Percentiles rank a stretch among this genome's conserved stretches.
phyloP scores from a whole-genome alignment of 345 rosid species.

The Hibiscus trionum region DNA sequence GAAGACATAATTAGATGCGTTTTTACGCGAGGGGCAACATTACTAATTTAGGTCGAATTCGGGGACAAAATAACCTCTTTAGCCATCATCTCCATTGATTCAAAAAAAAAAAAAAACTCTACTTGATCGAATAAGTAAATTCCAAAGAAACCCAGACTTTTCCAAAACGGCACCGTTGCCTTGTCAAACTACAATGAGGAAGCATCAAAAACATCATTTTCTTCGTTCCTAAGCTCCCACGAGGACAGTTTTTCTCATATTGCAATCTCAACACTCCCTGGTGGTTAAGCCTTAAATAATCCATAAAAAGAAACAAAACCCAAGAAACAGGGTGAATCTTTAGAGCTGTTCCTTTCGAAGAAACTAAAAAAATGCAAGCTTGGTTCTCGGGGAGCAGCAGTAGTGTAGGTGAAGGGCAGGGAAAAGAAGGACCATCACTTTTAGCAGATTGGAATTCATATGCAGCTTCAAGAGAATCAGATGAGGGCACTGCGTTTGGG shows the following conservation, averaged over 20 bases:
- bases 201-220: neutral
- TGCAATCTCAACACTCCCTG: neutral
- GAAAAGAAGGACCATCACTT: slow-evolving; percentile 39
- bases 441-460: slow-evolving; percentile 82
- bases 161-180: neutral
- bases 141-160: neutral
- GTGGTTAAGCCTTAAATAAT: neutral
- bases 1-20: too few species aligned
- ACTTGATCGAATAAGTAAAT: too few species aligned
- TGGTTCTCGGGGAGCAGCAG: slow-evolving; percentile 50
- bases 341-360: neutral
- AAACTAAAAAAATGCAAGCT: slow-evolving; percentile 23
- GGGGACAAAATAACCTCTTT: too few species aligned
- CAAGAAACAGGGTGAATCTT: neutral
- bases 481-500: slow-evolving; percentile 36
- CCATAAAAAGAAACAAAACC: neutral
- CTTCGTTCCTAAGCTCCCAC: neutral
- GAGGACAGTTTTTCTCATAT: neutral
- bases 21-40: too few species aligned
- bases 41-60: too few species aligned
- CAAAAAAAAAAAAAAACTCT: too few species aligned
- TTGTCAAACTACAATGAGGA: neutral
- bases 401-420: slow-evolving; percentile 24
- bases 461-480: slow-evolving; percentile 48
- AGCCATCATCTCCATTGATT: too few species aligned